phyloP scores from a whole-genome alignment of 2,329 filamentous ascomycete species.

The Colletotrichum lentis region DNA sequence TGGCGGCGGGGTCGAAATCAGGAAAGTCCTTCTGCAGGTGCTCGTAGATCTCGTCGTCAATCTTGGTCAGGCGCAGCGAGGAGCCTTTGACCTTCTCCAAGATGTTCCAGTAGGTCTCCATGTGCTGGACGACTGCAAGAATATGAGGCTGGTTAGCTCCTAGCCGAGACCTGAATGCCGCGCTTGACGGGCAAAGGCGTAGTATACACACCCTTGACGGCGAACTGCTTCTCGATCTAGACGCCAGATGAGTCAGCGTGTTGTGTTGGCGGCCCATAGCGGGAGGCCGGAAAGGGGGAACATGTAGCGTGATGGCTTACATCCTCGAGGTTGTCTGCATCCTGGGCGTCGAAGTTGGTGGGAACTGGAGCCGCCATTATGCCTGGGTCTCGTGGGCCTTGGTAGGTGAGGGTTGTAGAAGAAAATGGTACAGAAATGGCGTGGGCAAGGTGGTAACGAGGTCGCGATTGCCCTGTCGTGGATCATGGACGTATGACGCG shows the following conservation, averaged over 20 bases:
- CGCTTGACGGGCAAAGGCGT: too few relatives aligned
- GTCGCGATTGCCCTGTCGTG: background rate
- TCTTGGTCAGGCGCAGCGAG: constrained; percentile 86
- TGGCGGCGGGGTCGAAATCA: constrained; percentile 83
- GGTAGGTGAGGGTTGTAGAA: background rate
- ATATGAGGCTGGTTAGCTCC: constrained; percentile 5
- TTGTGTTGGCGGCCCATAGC: background rate
- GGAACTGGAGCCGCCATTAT: constrained; percentile 47
- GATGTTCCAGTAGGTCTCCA: constrained; percentile 96
- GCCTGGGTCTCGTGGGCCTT: background rate
- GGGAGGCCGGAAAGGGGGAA: constrained; percentile 1
- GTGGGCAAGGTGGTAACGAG: background rate
- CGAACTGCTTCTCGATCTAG: constrained; percentile 98
- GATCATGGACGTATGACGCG: constrained; percentile 2
- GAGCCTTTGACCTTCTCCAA: constrained; percentile 91
- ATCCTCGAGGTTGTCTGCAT: constrained; percentile 64
- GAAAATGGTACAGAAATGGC: background rate
- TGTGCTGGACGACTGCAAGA: constrained; percentile 80
- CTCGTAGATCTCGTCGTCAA: constrained; percentile 93
- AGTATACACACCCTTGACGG: constrained; percentile 78
- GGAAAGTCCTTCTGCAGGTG: constrained; percentile 90
- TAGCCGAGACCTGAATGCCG: too few relatives aligned
- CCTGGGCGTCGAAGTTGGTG: constrained; percentile 67
- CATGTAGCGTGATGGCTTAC: constrained; percentile 50
- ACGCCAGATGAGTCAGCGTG: constrained; percentile 16